These are phyloP conservation scores for Marchantia paleacea DNA, from an alignment of 225 moss, liverwort and hornwort species.

Conservation along the genomic window DNA sequence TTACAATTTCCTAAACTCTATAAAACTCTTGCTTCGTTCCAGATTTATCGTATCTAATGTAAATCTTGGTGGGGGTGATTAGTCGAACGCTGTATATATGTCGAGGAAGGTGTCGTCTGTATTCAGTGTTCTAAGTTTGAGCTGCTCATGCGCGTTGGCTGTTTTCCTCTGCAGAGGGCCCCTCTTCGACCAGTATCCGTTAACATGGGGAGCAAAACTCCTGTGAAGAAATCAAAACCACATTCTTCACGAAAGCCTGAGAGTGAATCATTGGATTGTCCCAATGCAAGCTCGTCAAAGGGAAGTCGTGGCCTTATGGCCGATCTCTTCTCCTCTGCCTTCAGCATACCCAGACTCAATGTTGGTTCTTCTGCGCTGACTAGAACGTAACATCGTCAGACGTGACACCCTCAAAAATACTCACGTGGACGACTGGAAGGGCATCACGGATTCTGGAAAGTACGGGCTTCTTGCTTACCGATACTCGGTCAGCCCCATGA, in stretches of 20 bases:
- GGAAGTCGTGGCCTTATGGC: slow-evolving; percentile 32
- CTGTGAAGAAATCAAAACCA: slow-evolving; percentile 1
- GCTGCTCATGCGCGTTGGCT: too few relatives aligned
- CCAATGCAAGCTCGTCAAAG: slow-evolving; percentile 14
- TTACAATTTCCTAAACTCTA: too few relatives aligned
- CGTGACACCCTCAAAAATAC: background rate
- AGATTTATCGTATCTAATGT: too few relatives aligned
- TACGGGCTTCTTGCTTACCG: background rate
- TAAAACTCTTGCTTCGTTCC: too few relatives aligned
- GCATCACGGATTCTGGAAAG: background rate
- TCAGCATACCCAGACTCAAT: slow-evolving; percentile 40
- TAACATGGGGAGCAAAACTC: slow-evolving; percentile 17
- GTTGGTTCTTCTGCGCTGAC: slow-evolving; percentile 9
- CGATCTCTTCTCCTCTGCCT: slow-evolving; percentile 35
- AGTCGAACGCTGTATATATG: too few relatives aligned
- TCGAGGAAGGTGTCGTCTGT: too few relatives aligned
- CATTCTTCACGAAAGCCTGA: background rate
- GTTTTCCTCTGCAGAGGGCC: slow-evolving; percentile 10
- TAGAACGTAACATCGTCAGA: background rate
- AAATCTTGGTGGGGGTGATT: too few relatives aligned
- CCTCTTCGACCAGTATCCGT: slow-evolving; percentile 16
- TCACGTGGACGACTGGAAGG: background rate
- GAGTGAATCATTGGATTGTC: background rate
- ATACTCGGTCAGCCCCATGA: too few relatives aligned
- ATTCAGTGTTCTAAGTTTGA: too few relatives aligned